Conservation (phyloP, 371 early-diverging fungal species). For the Lichtheimia ramosa region DNA sequence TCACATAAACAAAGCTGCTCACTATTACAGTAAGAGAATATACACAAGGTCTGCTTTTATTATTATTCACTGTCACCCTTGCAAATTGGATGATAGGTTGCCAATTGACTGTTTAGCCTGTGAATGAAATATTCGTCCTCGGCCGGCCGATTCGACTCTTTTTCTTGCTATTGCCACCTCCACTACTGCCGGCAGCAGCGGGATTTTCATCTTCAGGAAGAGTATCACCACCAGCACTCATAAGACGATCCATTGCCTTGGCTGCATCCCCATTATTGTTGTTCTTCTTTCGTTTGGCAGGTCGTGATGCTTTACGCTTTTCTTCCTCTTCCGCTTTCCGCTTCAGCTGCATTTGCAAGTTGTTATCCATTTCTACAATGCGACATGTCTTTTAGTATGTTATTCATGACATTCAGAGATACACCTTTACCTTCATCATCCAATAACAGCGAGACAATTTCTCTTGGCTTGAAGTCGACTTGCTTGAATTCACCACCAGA, state of each 20-base stretch:
- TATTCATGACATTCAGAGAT: not conserved
- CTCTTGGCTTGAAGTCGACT: slow-evolving; percentile 83
- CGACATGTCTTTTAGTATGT: not conserved
- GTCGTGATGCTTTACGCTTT: slow-evolving; percentile 28
- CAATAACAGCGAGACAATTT: slow-evolving; percentile 83
- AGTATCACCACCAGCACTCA: slow-evolving; percentile 43
- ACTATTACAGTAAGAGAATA: too few species aligned
- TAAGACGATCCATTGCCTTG: slow-evolving; percentile 29
- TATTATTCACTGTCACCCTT: too few species aligned
- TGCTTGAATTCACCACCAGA: slow-evolving; percentile 88
- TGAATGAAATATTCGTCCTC: slow-evolving; percentile 44
- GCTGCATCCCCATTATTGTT: slow-evolving; percentile 22
- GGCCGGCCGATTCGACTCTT: slow-evolving; percentile 42
- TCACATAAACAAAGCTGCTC: too few species aligned
- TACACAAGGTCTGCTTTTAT: too few species aligned
- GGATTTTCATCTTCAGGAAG: slow-evolving; percentile 28
- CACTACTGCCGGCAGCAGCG: slow-evolving; percentile 4
- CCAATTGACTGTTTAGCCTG: slow-evolving; percentile 15
- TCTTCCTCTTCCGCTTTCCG: slow-evolving; percentile 64
- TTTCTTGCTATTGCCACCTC: slow-evolving; percentile 22
- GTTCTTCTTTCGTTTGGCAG: slow-evolving; percentile 43
- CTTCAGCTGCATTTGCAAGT: slow-evolving; percentile 60
- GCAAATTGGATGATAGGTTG: too few species aligned
- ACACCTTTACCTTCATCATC: slow-evolving; percentile 65
- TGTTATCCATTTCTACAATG: slow-evolving; percentile 49